A percentile compares a stretch with the other conserved stretches of the same genome.
Evolutionary conservation across 495 filamentous ascomycete species (phyloP).

Genomic region (Achaetomiella virescens): DNA sequence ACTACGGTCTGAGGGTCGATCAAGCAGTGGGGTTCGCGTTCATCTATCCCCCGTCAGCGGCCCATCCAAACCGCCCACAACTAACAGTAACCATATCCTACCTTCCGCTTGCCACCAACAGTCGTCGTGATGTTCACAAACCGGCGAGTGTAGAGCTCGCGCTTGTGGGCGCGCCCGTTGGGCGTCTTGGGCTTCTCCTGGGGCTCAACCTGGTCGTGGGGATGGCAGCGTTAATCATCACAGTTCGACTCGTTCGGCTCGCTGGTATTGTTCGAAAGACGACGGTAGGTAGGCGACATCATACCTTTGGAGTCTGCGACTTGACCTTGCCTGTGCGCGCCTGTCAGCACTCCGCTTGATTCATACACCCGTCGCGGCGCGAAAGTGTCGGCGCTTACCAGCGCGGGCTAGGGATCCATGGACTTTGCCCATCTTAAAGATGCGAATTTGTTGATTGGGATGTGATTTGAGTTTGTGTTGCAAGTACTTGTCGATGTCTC

Average conservation of each 20-base stretch:
- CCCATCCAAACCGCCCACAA: slow-evolving; percentile 35
- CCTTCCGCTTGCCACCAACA: slow-evolving; percentile 95
- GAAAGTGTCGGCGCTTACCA: slow-evolving; percentile 41
- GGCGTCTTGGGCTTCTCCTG: slow-evolving; percentile 89
- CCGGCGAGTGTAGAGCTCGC: slow-evolving; percentile 89
- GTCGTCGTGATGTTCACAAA: slow-evolving; percentile 99
- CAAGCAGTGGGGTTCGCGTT: slow-evolving; percentile 45
- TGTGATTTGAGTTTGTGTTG: slow-evolving; percentile 5
- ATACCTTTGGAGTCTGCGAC: slow-evolving; percentile 48
- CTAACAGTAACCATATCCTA: slow-evolving; percentile 27
- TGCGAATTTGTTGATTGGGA: slow-evolving; percentile 18
- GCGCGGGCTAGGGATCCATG: slow-evolving; percentile 94
- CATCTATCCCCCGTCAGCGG: slow-evolving; percentile 30
- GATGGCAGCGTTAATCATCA: neutral
- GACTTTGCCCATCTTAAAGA: slow-evolving; percentile 78
- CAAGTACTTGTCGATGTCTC: neutral
- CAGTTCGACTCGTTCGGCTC: neutral
- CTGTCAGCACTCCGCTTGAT: neutral
- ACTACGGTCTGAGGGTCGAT: too few relatives aligned
- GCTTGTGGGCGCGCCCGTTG: slow-evolving; percentile 98
- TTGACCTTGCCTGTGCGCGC: slow-evolving; percentile 38
- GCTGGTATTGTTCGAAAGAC: neutral
- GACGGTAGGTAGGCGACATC: neutral
- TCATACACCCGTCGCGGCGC: too few relatives aligned
- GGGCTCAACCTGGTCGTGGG: slow-evolving; percentile 57